phyloP scores from a whole-genome alignment of 1,284 basidiomycete species.

The Puccinia triticina region DNA sequence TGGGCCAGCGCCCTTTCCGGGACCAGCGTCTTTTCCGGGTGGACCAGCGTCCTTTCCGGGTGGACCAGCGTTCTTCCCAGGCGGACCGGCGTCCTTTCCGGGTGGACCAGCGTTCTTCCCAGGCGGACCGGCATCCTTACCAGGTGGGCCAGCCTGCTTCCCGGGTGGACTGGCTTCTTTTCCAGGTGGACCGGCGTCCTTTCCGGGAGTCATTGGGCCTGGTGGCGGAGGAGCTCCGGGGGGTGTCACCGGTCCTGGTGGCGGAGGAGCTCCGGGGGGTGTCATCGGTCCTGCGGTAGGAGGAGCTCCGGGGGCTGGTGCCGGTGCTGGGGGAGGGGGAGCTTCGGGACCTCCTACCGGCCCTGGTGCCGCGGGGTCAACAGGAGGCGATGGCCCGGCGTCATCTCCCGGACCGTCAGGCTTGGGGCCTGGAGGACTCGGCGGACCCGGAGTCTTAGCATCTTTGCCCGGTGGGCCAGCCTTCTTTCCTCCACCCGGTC shows the following conservation, averaged over 20 bases:
- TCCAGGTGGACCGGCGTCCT: neutral
- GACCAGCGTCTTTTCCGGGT: neutral
- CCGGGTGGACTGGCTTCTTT: neutral
- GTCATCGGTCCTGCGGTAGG: neutral
- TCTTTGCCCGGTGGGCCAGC: neutral
- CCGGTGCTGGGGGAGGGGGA: neutral
- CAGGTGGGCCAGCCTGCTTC: neutral
- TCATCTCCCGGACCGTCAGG: neutral
- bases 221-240: neutral
- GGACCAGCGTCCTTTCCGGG: neutral
- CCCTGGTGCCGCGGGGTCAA: neutral
- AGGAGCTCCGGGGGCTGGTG: neutral
- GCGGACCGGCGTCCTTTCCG: neutral
- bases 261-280: neutral
- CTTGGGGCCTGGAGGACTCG: neutral
- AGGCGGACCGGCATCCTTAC: neutral
- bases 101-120: slow-evolving; percentile 1
- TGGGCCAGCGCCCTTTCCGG: neutral
- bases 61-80: neutral
- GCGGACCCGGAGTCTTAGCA: neutral
- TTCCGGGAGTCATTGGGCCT: neutral
- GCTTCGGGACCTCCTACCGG: neutral
- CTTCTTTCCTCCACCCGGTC: neutral
- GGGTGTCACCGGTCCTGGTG: neutral
- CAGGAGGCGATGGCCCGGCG: neutral